Evolutionary conservation across 305 asterid genomes (phyloP), one percentile per base, ranked within the genome.

Genomic region (Striga hermonthica): DNA sequence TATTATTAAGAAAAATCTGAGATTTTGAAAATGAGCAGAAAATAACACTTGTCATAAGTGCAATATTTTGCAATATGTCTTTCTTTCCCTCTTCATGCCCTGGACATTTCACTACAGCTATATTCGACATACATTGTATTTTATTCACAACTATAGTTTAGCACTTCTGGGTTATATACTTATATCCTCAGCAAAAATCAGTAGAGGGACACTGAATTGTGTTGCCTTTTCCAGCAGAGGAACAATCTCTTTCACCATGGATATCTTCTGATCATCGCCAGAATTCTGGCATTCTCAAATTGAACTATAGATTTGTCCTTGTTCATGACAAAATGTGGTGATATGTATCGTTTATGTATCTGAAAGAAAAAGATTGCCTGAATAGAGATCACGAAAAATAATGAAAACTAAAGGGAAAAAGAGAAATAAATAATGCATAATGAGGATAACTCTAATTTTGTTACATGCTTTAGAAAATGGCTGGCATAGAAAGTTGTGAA

Each of bases 311-410:
- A 84, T 74, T 83, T 92, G 57, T 81, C 84, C 71, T 71, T 79
- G 79, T 92, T 84, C 55, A 95, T 92, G 76, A 89, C 71, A 67
- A 92, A 92, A 72, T 84, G 89, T 11, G 97, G 91, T 11, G 98
- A 89, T 90, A 89, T 81, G 76, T 87, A 92, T 54, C 98, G 97
- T 79, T 89, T 87, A 78, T 89, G 95, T 61, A 92, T 92, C 98
- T 92, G 97, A 79, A 92, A 79, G 88, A 83, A 86, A 86, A 87
- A 87, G 72, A 84, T 76, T 80, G 86, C 96, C 95, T 84, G 91
- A 84, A 22, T 22, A 77, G 75, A 81, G 80, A 85, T 83, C 83
- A 83, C 80, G n/a, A 80, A 80, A 81, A 75, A 81, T 50, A 66
- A 79, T 72, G 78, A 83, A 80, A 81, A 74, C 69, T 72, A 77